These are phyloP conservation scores for Trametes polyzona DNA, from an alignment of 1,284 basidiomycete genomes.

Conservation along the genomic window DNA sequence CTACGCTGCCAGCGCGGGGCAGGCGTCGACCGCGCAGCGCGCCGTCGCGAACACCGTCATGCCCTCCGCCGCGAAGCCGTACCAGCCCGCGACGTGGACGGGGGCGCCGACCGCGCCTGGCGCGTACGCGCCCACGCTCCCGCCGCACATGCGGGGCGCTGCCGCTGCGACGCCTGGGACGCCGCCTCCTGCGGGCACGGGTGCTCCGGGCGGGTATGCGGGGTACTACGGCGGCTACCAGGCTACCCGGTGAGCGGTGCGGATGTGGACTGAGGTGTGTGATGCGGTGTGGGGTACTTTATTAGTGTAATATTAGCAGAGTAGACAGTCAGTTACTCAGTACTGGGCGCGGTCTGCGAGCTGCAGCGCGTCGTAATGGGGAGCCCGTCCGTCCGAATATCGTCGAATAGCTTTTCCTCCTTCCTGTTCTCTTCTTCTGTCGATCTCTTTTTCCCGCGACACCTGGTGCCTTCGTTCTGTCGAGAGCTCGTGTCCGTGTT, in stretches of 20 bases:
- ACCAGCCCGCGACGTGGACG: conserved; percentile 30
- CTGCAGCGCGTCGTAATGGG: no score
- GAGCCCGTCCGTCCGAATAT: not conserved
- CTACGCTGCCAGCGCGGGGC: conserved; percentile 32
- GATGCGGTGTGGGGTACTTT: conserved; percentile 1
- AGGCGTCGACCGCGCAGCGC: not conserved
- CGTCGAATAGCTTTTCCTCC: no score
- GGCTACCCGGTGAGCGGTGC: conserved; percentile 24
- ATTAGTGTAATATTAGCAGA: conserved; percentile 24
- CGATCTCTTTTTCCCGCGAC: no score
- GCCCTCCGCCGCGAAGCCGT: conserved; percentile 33
- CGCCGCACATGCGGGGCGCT: conserved; percentile 42
- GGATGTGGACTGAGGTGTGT: not conserved
- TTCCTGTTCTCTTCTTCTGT: not conserved
- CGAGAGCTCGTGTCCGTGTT: no score
- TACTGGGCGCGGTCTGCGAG: no score
- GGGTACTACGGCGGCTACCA: conserved; percentile 34
- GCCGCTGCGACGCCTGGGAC: conserved; percentile 28
- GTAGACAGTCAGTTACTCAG: not conserved
- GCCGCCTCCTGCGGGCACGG: conserved; percentile 27
- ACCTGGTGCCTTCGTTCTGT: no score
- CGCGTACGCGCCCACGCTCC: conserved; percentile 44
- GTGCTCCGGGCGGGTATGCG: conserved; percentile 10
- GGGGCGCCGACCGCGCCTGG: conserved; percentile 27
- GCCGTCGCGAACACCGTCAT: conserved; percentile 55